These are phyloP conservation scores for Straminergon stramineum DNA, from an alignment of 225 moss, liverwort and hornwort genomes.

Conservation along the genomic window DNA sequence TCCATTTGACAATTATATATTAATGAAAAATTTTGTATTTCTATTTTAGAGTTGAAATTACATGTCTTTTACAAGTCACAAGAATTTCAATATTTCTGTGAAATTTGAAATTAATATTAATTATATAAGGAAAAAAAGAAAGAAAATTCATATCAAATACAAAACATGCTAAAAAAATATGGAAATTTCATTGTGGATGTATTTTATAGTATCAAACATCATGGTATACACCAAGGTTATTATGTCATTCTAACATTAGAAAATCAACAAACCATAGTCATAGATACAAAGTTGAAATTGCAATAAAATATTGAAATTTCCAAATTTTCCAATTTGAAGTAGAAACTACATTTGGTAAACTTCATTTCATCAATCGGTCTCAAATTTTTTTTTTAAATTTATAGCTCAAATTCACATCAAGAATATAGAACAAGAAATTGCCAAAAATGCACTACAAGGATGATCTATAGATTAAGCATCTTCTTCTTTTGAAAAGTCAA, in stretches of 20 bases:
- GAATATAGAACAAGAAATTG: not conserved
- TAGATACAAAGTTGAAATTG: not conserved
- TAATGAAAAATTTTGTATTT: too few relatives aligned
- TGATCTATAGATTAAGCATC: too few relatives aligned
- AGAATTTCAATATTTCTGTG: not conserved
- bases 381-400: too few relatives aligned
- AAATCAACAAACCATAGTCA: not conserved
- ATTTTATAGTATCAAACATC: not conserved
- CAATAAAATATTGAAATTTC: not conserved
- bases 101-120: not conserved
- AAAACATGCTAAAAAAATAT: not conserved
- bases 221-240: not conserved
- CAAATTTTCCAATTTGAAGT: not conserved
- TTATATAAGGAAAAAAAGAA: too few relatives aligned
- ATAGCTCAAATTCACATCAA: not conserved
- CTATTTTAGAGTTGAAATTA: too few relatives aligned
- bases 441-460: not conserved
- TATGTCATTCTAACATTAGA: not conserved
- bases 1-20: too few relatives aligned
- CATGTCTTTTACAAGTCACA: not conserved
- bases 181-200: not conserved
- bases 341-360: accelerated
- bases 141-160: not conserved
- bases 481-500: too few relatives aligned
- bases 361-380: not conserved